Base-by-base conservation (phyloP, 371 early-diverging fungal species). In the Rhizopus sp. region DNA sequence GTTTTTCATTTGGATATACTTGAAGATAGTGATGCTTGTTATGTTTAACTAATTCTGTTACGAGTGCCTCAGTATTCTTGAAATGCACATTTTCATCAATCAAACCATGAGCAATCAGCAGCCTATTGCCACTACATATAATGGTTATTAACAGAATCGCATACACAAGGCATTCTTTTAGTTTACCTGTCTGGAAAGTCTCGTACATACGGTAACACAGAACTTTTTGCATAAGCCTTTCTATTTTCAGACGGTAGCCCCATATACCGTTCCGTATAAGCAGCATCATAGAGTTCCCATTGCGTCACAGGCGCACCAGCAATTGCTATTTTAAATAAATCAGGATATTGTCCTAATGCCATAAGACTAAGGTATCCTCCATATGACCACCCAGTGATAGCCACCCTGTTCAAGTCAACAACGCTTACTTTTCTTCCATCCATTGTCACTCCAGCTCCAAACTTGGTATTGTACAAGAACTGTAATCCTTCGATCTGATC, bases 1-100 rank as follows among this genome's bases (percentile, higher is more conserved):
- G 93, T 13, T 90, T 81, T 60, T 93, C 91, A 7, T 82, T 80
- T 4, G 87, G 87, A 67, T 90, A 88, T 30, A 87, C 68, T 72
- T 89, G 87, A 5, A 87, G 57, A 50, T 83, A 76, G 58, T 88
- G 81, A 4, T 86, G 86, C 52, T 85, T 87, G 49, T 81, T 74
- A 17, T 53, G 57, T 51, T 82, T 80, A 8, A 84, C 76, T 12
- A 93, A 61, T 5, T 73, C 78, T 2, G 82, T 68, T 0, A 86
- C 82, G 47, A 92, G 62, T 29, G 66, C 23, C 47, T 88, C 84
- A 0, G 89, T 83, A 66, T 91, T 81, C 45, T 72, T 77, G 52
- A 87, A 86, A 66, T 91, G 91, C 3, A 93, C 93, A 67, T 93
- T 93, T 62, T 93, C 92, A 66, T 93, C 93, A 55, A 87, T 85